phyloP scores from a whole-genome alignment of 305 asterid genomes.

The Fraxinus greggii region DNA sequence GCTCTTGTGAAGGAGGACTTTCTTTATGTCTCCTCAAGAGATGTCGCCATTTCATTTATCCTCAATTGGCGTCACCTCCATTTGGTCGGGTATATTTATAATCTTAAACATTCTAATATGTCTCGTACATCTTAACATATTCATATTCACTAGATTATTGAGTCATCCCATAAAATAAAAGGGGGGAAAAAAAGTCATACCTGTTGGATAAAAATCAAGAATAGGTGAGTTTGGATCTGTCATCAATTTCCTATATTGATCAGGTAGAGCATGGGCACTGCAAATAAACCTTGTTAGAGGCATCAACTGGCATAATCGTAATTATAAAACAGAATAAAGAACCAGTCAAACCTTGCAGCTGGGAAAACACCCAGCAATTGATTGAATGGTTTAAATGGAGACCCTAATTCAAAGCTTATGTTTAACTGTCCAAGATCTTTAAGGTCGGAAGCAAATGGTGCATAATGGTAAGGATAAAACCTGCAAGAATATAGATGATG shows the following conservation, averaged over 20 bases:
- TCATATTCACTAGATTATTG: not conserved
- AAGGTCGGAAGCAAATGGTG: conserved; percentile 98
- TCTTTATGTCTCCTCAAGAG: not conserved
- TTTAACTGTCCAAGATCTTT: conserved; percentile 71
- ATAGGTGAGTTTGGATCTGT: conserved; percentile 92
- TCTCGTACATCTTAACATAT: not conserved
- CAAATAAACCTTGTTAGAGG: conserved; percentile 38
- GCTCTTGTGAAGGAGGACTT: not conserved
- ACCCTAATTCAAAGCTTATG: conserved; percentile 73
- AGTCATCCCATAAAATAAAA: not conserved
- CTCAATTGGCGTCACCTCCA: not conserved
- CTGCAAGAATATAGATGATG: conserved; percentile 42
- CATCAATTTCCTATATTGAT: conserved; percentile 83
- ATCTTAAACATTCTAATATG: not conserved
- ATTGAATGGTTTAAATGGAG: conserved; percentile 96
- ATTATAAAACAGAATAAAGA: conserved; percentile 9
- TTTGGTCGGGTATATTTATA: not conserved
- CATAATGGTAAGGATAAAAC: conserved; percentile 97
- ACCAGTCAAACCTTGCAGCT: conserved; percentile 74
- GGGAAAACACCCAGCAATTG: conserved; percentile 96
- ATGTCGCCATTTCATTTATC: not conserved
- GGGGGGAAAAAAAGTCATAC: conserved; percentile 39
- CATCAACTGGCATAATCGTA: not conserved
- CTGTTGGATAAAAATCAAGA: conserved; percentile 86
- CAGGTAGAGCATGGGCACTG: conserved; percentile 98